Percentiles rank a stretch among this genome's conserved stretches.
Evolutionary conservation across 2,329 filamentous ascomycete genomes (phyloP).

Genomic region (Monosporascus sp.): DNA sequence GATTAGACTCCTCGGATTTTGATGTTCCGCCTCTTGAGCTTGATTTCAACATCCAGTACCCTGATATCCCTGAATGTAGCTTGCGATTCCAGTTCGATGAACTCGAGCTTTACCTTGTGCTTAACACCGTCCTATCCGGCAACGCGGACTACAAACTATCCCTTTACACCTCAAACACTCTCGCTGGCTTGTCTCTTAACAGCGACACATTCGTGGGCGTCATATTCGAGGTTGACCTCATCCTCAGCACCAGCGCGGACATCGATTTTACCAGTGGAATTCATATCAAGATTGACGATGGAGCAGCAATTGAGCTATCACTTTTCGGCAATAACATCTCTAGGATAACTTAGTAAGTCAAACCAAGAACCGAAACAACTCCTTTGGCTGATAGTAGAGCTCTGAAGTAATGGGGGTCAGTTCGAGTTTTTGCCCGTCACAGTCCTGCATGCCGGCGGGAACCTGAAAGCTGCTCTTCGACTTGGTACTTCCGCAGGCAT

Average conservation of each 20-base stretch:
- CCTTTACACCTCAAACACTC: slow-evolving; percentile 40
- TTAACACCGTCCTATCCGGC: slow-evolving; percentile 37
- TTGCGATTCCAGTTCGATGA: slow-evolving; percentile 45
- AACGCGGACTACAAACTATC: slow-evolving; percentile 43
- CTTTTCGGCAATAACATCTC: slow-evolving; percentile 47
- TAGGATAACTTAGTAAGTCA: slow-evolving; percentile 42
- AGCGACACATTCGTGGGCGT: slow-evolving; percentile 39
- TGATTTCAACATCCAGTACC: slow-evolving; percentile 39
- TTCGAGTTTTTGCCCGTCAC: slow-evolving; percentile 55
- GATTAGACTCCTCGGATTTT: slow-evolving; percentile 25
- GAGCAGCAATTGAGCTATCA: slow-evolving; percentile 40
- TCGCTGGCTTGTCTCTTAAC: slow-evolving; percentile 35
- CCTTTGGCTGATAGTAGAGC: neutral
- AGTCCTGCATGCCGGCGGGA: slow-evolving; percentile 35
- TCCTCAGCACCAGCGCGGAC: slow-evolving; percentile 40
- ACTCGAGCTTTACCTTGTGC: slow-evolving; percentile 46
- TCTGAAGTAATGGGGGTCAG: slow-evolving; percentile 41
- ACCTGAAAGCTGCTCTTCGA: slow-evolving; percentile 42
- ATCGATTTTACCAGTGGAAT: slow-evolving; percentile 50
- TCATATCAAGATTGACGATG: slow-evolving; percentile 49
- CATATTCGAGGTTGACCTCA: slow-evolving; percentile 45
- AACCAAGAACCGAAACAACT: neutral
- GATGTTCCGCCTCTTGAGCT: slow-evolving; percentile 34
- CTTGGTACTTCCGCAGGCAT: slow-evolving; percentile 42
- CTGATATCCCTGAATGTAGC: slow-evolving; percentile 35